Evolutionary conservation across 257 asterid species (phyloP), one percentile per base, ranked within the genome.

Genomic region (Asclepias syriaca): DNA sequence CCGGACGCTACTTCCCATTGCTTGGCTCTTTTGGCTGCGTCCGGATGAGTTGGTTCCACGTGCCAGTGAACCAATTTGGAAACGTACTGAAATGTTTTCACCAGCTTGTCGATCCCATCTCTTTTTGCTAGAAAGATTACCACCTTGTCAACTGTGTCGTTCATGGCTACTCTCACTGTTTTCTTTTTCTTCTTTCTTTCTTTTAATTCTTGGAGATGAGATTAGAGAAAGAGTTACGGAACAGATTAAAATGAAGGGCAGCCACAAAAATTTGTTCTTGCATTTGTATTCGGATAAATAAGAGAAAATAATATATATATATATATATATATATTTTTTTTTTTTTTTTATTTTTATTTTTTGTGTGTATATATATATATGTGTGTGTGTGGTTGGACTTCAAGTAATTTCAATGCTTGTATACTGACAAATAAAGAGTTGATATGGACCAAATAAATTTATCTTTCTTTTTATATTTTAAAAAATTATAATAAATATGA

Each of bases 31-130:
- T 37, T 43, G 6, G 97, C 97, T 2, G 72, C 46, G 7, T 79
- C 90, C 1, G 97, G 95, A 39, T 73, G 84, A 0, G 85, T 76
- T 2, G 66, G 45, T 48, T 88, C 88, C 3, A 71, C 79, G 48
- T 84, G 96, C 93, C 94, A 91, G 70, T 94, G 96, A 71, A 75
- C 86, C 9, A 94, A 80, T 68, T 94, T 94, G 51, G 96, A 91
- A 24, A 89, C 96, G 55, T 94, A 94, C 74, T 94, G 99, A 69
- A 91, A 91, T 2, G 97, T 91, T 69, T 91, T 91, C 65, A 91
- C 97, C 2, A 94, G 96, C 76, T 94, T 94, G 86, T 94, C 97
- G 32, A 91, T 94, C 16, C 99, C 99, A 71, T 89, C 97, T 69
- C 99, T 82, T 77, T 94, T 94, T 0, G 97, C 97, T 5, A 94